phyloP scores from a whole-genome alignment of 306 rosid genomes.

The Fragaria vesca region DNA sequence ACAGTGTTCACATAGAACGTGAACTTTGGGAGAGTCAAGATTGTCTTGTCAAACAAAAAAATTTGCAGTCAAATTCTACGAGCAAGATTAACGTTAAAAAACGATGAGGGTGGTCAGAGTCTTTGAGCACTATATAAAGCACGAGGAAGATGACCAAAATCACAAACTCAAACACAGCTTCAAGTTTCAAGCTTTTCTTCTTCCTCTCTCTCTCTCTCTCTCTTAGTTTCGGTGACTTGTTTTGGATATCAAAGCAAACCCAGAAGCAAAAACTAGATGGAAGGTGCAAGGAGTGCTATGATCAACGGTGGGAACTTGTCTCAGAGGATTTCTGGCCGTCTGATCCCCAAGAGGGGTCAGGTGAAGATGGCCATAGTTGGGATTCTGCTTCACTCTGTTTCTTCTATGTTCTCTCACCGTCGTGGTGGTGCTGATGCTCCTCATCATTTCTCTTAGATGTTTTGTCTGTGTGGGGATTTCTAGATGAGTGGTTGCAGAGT shows the following conservation, averaged over 20 bases:
- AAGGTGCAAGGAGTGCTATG: constrained; percentile 32
- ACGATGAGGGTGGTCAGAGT: neutral
- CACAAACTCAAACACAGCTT: constrained; percentile 9
- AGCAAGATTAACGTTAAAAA: neutral
- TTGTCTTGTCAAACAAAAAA: neutral
- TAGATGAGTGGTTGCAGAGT: neutral
- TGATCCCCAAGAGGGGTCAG: constrained; percentile 73
- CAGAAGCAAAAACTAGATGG: constrained; percentile 15
- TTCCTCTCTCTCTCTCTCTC: neutral
- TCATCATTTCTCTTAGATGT: constrained; percentile 12
- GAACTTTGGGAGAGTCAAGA: neutral
- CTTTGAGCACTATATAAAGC: neutral
- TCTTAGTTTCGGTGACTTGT: neutral
- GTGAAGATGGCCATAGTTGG: constrained; percentile 61
- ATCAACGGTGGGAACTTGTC: constrained; percentile 27
- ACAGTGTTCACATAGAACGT: neutral
- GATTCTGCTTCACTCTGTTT: constrained; percentile 62
- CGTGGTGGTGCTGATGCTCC: neutral
- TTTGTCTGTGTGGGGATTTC: neutral
- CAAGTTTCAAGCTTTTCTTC: neutral
- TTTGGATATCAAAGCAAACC: neutral
- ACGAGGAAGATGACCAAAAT: neutral
- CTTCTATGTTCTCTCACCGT: constrained; percentile 54
- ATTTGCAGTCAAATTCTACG: constrained; percentile 12
- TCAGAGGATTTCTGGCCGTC: constrained; percentile 42